phyloP scores from a whole-genome alignment of 495 filamentous ascomycete species.

The Aspergillus nanangensis region DNA sequence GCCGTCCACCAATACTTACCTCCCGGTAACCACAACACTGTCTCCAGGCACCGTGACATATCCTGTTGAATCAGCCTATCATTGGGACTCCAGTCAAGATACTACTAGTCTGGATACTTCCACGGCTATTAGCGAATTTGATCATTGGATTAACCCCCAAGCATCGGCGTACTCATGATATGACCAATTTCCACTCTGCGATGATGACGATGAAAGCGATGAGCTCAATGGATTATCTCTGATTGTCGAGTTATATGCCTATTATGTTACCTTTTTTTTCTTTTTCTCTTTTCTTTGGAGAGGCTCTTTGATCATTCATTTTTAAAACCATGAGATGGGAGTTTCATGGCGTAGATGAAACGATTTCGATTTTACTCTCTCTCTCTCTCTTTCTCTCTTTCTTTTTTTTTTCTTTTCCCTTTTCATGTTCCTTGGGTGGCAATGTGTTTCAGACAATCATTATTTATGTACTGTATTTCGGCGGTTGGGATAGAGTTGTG shows the following conservation, averaged over 20 bases:
- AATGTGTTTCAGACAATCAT: too few relatives aligned
- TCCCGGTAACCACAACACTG: slow-evolving; percentile 10
- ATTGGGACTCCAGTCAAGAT: slow-evolving; percentile 15
- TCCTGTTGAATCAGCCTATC: slow-evolving; percentile 2
- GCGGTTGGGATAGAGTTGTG: too few relatives aligned
- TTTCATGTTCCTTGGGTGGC: too few relatives aligned
- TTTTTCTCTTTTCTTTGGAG: not conserved
- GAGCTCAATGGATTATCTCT: slow-evolving; percentile 2
- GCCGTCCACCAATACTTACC: slow-evolving; percentile 8
- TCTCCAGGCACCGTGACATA: slow-evolving; percentile 7
- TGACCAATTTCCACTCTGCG: not conserved
- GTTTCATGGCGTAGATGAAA: not conserved
- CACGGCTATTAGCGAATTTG: slow-evolving; percentile 15
- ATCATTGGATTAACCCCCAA: slow-evolving; percentile 17
- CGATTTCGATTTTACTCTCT: not conserved
- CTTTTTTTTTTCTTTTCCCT: too few relatives aligned
- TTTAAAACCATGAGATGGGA: not conserved
- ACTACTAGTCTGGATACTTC: slow-evolving; percentile 9
- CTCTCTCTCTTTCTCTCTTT: too few relatives aligned
- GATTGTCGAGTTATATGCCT: not conserved
- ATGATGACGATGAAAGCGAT: slow-evolving; percentile 13
- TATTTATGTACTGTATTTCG: too few relatives aligned
- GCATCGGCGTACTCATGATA: slow-evolving; percentile 3
- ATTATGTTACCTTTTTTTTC: not conserved
- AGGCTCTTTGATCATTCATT: not conserved